Evolutionary conservation across 2,329 filamentous ascomycete genomes (phyloP).

Genomic region (Drechslerella dactyloides): DNA sequence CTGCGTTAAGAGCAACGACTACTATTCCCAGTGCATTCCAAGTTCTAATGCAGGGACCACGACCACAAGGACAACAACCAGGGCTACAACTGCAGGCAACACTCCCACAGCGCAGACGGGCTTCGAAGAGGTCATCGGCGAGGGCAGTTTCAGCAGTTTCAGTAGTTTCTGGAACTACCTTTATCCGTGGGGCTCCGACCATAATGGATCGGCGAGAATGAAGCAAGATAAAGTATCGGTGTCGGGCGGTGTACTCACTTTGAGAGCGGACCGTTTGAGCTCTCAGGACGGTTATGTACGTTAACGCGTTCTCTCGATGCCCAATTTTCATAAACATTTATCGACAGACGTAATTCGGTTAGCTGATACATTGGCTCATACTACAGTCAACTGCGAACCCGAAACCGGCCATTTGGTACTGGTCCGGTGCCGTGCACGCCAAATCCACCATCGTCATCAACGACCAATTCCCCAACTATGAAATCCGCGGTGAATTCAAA

Average conservation of each 20-base stretch:
- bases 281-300: conserved; percentile 57
- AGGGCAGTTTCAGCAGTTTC: conserved; percentile 45
- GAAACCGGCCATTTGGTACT: conserved; percentile 62
- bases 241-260: conserved; percentile 59
- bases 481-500: conserved; percentile 60
- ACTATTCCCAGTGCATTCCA: conserved; percentile 53
- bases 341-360: not conserved
- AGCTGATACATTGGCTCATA: not conserved
- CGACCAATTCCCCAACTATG: conserved; percentile 58
- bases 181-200: conserved; percentile 67
- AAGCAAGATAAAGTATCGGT: conserved; percentile 61
- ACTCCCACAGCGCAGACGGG: conserved; percentile 8
- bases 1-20: conserved; percentile 53
- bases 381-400: conserved; percentile 54
- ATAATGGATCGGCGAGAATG: conserved; percentile 68
- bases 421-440: conserved; percentile 61
- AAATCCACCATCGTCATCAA: conserved; percentile 59
- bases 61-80: conserved; percentile 26
- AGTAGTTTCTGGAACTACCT: conserved; percentile 62
- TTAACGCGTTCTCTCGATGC: conserved; percentile 1
- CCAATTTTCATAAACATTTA: not conserved
- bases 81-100: not conserved
- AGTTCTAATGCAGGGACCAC: conserved; percentile 18
- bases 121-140: conserved; percentile 44
- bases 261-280: conserved; percentile 61